Conservation (phyloP, 306 rosid genomes). For the Cyclanthera cordifolia region DNA sequence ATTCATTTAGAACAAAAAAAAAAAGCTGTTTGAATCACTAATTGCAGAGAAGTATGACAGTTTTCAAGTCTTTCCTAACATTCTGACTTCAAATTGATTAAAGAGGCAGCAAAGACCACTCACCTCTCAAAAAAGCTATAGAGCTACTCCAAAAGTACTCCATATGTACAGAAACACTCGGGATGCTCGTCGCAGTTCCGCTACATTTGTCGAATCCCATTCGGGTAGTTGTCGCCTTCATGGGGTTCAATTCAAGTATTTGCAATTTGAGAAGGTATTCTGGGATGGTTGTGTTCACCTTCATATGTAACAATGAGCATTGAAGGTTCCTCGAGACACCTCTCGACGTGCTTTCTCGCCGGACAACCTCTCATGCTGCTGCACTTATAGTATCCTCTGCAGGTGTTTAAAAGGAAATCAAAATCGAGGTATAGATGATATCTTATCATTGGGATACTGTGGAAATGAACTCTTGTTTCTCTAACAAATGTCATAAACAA, state of each 20-base stretch:
- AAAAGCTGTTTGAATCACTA: neutral
- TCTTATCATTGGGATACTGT: neutral
- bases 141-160: constrained; percentile 8
- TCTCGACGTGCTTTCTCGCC: constrained; percentile 28
- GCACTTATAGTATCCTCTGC: constrained; percentile 53
- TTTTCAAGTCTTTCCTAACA: constrained; percentile 2
- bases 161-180: constrained; percentile 8
- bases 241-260: constrained; percentile 36
- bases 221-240: constrained; percentile 19
- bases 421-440: neutral
- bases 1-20: constrained; percentile 5
- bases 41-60: constrained; percentile 10
- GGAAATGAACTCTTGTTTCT: neutral
- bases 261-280: constrained; percentile 64
- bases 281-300: constrained; percentile 94
- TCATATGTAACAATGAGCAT: constrained; percentile 95
- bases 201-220: neutral
- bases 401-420: constrained; percentile 2
- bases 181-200: constrained; percentile 7
- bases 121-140: constrained; percentile 7
- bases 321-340: constrained; percentile 89
- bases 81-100: neutral
- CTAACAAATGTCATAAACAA: neutral
- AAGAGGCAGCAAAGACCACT: constrained; percentile 4
- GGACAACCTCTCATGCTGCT: no score